Conservation (phyloP, 495 filamentous ascomycete species). For the Geopyxis carbonaria region DNA sequence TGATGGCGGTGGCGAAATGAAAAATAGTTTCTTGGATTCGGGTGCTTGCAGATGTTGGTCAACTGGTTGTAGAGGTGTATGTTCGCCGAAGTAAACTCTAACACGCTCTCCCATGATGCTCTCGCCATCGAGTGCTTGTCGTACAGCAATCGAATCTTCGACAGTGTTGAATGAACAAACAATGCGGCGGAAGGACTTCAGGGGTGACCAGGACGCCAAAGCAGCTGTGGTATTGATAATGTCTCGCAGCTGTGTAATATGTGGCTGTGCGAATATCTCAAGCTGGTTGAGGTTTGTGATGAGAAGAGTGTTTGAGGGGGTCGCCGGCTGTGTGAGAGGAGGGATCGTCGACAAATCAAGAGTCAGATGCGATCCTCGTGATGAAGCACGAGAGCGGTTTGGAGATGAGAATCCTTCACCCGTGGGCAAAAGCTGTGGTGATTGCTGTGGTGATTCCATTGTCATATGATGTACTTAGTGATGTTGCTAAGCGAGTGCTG, state of each 20-base stretch:
- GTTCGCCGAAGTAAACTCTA: constrained; percentile 77
- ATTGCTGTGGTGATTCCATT: constrained; percentile 22
- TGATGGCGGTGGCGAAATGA: constrained; percentile 82
- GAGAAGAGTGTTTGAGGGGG: constrained; percentile 83
- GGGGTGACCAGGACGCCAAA: constrained; percentile 74
- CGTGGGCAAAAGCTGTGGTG: constrained; percentile 9
- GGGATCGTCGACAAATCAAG: constrained; percentile 71
- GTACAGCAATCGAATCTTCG: constrained; percentile 53
- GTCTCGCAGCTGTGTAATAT: constrained; percentile 57
- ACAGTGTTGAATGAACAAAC: constrained; percentile 67
- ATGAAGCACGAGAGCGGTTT: constrained; percentile 19
- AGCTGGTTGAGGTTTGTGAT: constrained; percentile 75
- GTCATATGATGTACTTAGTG: not conserved
- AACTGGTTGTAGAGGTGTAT: constrained; percentile 44
- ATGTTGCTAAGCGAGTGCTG: not conserved
- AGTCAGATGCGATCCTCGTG: constrained; percentile 20
- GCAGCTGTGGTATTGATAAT: constrained; percentile 50
- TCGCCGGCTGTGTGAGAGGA: constrained; percentile 56
- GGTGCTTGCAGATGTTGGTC: constrained; percentile 63
- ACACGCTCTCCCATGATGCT: constrained; percentile 50
- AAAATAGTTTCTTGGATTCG: constrained; percentile 80
- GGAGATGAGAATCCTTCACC: no score
- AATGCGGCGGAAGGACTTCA: constrained; percentile 84
- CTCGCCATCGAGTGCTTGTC: constrained; percentile 38
- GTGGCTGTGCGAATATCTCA: constrained; percentile 58